Evolutionary conservation across 2,329 filamentous ascomycete genomes (phyloP), one percentile per base, ranked within the genome.

Genomic region (Samsoniella hepiali): DNA sequence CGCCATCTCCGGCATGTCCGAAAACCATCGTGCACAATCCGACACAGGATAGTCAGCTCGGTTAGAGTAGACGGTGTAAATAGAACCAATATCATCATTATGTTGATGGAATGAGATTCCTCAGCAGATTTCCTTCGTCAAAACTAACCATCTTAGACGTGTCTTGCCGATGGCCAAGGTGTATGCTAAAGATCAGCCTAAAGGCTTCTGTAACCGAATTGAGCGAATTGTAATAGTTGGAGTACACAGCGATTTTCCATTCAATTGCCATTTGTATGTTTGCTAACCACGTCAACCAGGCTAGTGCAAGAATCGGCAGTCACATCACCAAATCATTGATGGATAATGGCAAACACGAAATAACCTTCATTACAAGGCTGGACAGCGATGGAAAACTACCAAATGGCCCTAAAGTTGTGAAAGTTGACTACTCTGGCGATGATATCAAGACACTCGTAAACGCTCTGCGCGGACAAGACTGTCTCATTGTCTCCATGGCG

Each of bases 401-500:
- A 3, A 65, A 74, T 1, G 80, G 81, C 15, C 75, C 83, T 36
- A 72, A 72, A 2, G 68, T 77, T 29, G 75, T 72, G 45, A 60
- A 67, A 1, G 75, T 86, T 22, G 76, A 82, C 69, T 83, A 83
- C 66, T 71, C 75, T 45, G 73, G 79, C 54, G 69, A 77, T 32
- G 67, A 70, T 1, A 76, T 79, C 1, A 69, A 34, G n/a, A 7
- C 34, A 5, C 51, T 88, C 9, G 75, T 83, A 0, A 69, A 71
- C 1, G 84, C 83, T 2, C 78, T 88, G 2, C 69, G 74, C 36
- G 83, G 76, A 63, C 83, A 88, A 65, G 78, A 88, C n/a, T 80
- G 79, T 44, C 74, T 88, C 3, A 75, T 87, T 67, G 86, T 88
- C 61, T 84, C 84, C 10, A 69, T 88, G 65, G 65, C 76, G 8